Evolutionary conservation across 495 filamentous ascomycete genomes (phyloP).

Genomic region (Daldinia loculata): DNA sequence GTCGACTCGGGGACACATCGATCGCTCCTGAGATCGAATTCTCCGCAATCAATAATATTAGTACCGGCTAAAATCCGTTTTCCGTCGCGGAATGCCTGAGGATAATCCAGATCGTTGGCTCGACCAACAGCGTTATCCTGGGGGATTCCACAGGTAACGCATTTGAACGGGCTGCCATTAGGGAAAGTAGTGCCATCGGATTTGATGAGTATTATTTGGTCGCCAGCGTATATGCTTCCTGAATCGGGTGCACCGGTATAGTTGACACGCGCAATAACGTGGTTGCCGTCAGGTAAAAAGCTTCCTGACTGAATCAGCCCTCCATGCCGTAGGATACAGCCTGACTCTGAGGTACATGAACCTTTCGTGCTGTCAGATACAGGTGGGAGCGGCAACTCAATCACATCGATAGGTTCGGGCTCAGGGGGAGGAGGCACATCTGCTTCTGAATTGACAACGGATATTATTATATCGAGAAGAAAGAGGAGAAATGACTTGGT

Average conservation of each 20-base stretch:
- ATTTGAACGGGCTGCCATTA: neutral
- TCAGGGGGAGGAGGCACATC: neutral
- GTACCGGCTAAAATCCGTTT: slow-evolving; percentile 29
- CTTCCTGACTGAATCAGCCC: slow-evolving; percentile 31
- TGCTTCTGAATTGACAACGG: neutral
- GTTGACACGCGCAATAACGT: slow-evolving; percentile 38
- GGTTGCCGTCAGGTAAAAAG: slow-evolving; percentile 42
- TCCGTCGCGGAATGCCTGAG: slow-evolving; percentile 43
- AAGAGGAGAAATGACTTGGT: neutral
- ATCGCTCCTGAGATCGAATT: slow-evolving; percentile 12
- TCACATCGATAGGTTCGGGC: neutral
- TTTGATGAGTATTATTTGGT: neutral
- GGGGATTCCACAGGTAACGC: neutral
- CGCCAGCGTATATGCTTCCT: neutral
- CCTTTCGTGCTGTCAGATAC: neutral
- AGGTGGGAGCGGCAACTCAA: neutral
- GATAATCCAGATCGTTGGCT: slow-evolving; percentile 28
- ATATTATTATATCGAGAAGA: neutral
- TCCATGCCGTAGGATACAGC: slow-evolving; percentile 1
- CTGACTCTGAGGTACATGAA: neutral
- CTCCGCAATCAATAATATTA: slow-evolving; percentile 41
- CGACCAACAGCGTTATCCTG: neutral
- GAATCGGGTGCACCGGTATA: slow-evolving; percentile 30
- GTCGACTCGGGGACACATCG: neutral
- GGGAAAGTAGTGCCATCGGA: neutral